Percentiles rank a stretch among this genome's conserved stretches.
These are phyloP conservation scores for Mycena maculata DNA, from an alignment of 768 basidiomycete species.

Conservation along the genomic window DNA sequence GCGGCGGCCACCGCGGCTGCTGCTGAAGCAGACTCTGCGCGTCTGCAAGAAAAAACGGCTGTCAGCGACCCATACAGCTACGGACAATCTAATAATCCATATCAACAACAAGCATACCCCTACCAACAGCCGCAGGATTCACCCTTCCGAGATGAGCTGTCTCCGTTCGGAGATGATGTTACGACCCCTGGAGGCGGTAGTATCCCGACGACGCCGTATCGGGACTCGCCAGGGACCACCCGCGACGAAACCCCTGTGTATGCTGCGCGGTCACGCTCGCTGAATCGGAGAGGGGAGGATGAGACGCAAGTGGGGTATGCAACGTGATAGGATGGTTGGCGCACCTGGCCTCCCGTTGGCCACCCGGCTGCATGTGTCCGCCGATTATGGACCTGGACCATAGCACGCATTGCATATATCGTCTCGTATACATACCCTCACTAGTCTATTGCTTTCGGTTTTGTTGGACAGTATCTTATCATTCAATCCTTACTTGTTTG, in stretches of 20 bases:
- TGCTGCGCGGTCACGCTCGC: slow-evolving; percentile 25
- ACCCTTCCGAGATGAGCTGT: slow-evolving; percentile 34
- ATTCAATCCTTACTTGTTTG: slow-evolving; percentile 14
- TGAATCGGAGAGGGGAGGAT: slow-evolving; percentile 22
- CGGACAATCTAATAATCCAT: slow-evolving; percentile 41
- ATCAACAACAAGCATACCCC: slow-evolving; percentile 37
- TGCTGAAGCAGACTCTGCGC: slow-evolving; percentile 55
- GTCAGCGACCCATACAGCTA: slow-evolving; percentile 30
- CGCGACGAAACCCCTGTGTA: slow-evolving; percentile 33
- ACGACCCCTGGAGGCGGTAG: background rate
- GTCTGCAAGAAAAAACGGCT: slow-evolving; percentile 41
- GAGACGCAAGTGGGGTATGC: slow-evolving; percentile 30
- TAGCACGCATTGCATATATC: slow-evolving; percentile 10
- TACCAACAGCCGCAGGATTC: slow-evolving; percentile 30
- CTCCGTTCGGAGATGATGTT: slow-evolving; percentile 30
- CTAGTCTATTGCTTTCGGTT: background rate
- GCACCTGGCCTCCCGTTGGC: background rate
- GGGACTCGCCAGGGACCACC: slow-evolving; percentile 27
- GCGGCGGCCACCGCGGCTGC: slow-evolving; percentile 79
- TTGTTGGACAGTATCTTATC: slow-evolving; percentile 9
- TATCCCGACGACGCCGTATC: slow-evolving; percentile 25
- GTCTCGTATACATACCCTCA: slow-evolving; percentile 5
- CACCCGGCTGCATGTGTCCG: too few species aligned
- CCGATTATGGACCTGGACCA: background rate
- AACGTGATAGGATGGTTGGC: slow-evolving; percentile 18